phyloP scores from a whole-genome alignment of 371 early-diverging fungal genomes.

The Coemansia sp. region DNA sequence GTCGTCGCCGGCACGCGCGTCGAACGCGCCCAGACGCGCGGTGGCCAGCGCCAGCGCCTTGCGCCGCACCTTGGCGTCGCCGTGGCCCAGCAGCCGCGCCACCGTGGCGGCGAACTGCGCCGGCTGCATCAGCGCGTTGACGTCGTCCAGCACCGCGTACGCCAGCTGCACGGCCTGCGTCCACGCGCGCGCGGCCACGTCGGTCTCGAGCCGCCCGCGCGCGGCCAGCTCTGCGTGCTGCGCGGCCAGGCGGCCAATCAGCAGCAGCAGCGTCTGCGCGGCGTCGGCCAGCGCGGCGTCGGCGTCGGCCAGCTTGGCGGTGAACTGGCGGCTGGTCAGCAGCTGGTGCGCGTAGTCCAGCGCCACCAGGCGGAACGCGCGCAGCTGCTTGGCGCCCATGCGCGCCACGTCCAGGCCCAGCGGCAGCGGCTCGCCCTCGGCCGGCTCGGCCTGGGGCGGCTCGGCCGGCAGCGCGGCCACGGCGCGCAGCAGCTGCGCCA shows the following conservation, averaged over 20 bases:
- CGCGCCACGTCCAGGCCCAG: slow-evolving; percentile 23
- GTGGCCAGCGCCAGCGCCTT: slow-evolving; percentile 80
- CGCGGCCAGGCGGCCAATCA: slow-evolving; percentile 59
- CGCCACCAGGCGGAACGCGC: slow-evolving; percentile 73
- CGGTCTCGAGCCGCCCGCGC: slow-evolving; percentile 49
- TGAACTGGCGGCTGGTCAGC: slow-evolving; percentile 65
- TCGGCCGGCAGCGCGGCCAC: slow-evolving; percentile 63
- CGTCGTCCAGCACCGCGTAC: slow-evolving; percentile 59
- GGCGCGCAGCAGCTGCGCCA: slow-evolving; percentile 61
- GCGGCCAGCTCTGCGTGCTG: slow-evolving; percentile 53
- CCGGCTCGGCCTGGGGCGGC: slow-evolving; percentile 1
- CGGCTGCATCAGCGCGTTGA: slow-evolving; percentile 73
- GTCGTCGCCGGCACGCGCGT: slow-evolving; percentile 35
- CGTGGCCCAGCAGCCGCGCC: slow-evolving; percentile 64
- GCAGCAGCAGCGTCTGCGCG: slow-evolving; percentile 56
- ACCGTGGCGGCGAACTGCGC: slow-evolving; percentile 73
- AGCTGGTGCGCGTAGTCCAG: slow-evolving; percentile 68
- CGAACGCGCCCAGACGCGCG: slow-evolving; percentile 56
- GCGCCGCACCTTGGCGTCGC: slow-evolving; percentile 69
- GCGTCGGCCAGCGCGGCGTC: slow-evolving; percentile 41
- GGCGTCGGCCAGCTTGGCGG: slow-evolving; percentile 57
- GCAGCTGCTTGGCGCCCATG: slow-evolving; percentile 65
- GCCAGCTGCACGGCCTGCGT: slow-evolving; percentile 36
- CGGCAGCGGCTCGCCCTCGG: background rate
- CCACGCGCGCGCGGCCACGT: slow-evolving; percentile 35